phyloP scores from a whole-genome alignment of 1,284 basidiomycete species.

The Amylostereum areolatum region DNA sequence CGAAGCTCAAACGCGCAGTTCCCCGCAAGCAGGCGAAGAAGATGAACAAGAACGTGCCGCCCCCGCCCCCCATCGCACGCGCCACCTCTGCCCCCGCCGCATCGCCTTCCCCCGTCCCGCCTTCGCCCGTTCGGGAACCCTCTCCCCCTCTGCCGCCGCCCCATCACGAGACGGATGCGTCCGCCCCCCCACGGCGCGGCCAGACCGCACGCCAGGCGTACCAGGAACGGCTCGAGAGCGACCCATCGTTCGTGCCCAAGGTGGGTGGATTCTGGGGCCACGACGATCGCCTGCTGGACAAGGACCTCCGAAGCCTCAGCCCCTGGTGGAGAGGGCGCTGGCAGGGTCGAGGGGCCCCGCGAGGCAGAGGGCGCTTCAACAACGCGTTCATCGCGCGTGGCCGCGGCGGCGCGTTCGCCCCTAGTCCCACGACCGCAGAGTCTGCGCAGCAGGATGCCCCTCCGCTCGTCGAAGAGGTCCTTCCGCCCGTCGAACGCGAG shows the following conservation, averaged over 20 bases:
- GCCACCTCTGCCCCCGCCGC: constrained; percentile 9
- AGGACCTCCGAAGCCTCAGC: constrained; percentile 67
- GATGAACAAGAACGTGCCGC: constrained; percentile 2
- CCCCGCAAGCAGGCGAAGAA: background rate
- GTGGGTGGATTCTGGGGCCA: constrained; percentile 91
- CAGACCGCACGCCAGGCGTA: constrained; percentile 71
- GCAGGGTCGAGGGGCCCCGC: constrained; percentile 61
- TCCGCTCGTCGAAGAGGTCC: constrained; percentile 20
- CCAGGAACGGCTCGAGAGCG: constrained; percentile 67
- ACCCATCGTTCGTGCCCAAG: constrained; percentile 81
- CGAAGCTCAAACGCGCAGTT: constrained; percentile 14
- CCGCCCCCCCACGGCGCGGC: constrained; percentile 28
- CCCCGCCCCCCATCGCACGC: constrained; percentile 16
- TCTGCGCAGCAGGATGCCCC: constrained; percentile 6
- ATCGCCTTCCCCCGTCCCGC: constrained; percentile 2
- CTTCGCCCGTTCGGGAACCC: constrained; percentile 3
- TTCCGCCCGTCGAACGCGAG: constrained; percentile 55
- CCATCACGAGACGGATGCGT: background rate
- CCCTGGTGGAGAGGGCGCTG: constrained; percentile 79
- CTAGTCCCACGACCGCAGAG: constrained; percentile 2
- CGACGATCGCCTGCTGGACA: constrained; percentile 77
- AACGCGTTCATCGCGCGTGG: constrained; percentile 37
- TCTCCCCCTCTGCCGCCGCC: background rate
- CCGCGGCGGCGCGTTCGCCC: constrained; percentile 33
- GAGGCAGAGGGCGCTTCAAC: constrained; percentile 44